Base-by-base conservation (phyloP, 129 eudicot species). In the Arctium lappa region DNA sequence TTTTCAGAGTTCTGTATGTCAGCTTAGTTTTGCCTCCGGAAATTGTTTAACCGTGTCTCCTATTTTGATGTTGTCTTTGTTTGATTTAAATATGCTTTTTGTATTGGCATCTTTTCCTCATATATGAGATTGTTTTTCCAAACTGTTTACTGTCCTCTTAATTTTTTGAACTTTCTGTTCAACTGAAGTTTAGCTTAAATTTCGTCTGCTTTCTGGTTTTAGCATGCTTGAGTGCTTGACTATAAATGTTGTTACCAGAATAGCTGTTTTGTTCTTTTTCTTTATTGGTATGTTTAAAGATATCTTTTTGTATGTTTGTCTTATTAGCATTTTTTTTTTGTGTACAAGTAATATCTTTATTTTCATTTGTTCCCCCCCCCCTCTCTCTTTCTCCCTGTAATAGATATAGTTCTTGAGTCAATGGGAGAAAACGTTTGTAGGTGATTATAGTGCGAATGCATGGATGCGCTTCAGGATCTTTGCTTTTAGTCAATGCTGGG, bases 401-500 rank as follows among this genome's bases (percentile, higher is more conserved):
- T 63, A 29, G 65, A 81, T 73, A 48, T 72, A 81, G 85, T 63
- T 74, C 60, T 82, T 78, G 40, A 82, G 53, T 77, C 72, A 71
- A 87, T 92, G 94, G 79, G 93, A 82, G 86, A 84, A 87, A 81
- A 74, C 84, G 53, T 70, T 76, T 88, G 80, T 88, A 79, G 92
- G 89, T 82, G 79, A 63, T 70, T 77, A 84, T 78, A 82, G 80
- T 71, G 85, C 91, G 92, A 82, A 91, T 96, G 97, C 92, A 90
- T 93, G 94, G 91, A 89, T 89, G 85, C 77, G 80, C 85, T 81
- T 80, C 90, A 68, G 89, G 84, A 80, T 84, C 81, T 86, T 73
- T 83, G 81, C 82, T 81, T 81, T 16, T 96, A 87, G 97, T 90
- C 91, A 88, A 96, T 93, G 97, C 98, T 86, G 94, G 88, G 88